A percentile compares a stretch with the other conserved stretches of the same genome.
These are phyloP conservation scores for Echinochloa phyllopogon DNA, from an alignment of 176 grass and related monocot genomes.

Conservation along the genomic window DNA sequence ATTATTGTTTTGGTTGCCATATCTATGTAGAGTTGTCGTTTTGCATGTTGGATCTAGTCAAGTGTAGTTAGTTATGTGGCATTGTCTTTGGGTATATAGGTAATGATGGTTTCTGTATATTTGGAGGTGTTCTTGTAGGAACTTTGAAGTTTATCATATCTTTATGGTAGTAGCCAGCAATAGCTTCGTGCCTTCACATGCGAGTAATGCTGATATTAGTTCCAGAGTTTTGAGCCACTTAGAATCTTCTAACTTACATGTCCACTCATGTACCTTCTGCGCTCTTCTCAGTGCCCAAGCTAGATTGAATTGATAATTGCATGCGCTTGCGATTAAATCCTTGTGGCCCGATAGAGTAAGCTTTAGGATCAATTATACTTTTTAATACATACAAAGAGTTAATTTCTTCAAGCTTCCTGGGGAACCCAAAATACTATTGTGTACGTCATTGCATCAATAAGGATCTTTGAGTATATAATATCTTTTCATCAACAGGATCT, in stretches of 20 bases:
- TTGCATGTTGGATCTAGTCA: conserved; percentile 27
- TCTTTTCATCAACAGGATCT: too few relatives aligned
- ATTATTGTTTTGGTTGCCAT: background rate
- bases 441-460: conserved; percentile 19
- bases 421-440: conserved; percentile 16
- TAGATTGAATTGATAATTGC: conserved; percentile 27
- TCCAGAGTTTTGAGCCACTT: conserved; percentile 21
- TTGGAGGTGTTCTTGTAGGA: background rate
- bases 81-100: conserved; percentile 14
- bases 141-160: conserved; percentile 12
- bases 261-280: conserved; percentile 30
- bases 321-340: conserved; percentile 29
- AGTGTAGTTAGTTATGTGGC: background rate
- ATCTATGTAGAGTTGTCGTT: background rate
- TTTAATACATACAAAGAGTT: conserved; percentile 26
- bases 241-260: conserved; percentile 14
- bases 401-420: background rate
- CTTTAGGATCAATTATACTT: conserved; percentile 25
- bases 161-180: conserved; percentile 26
- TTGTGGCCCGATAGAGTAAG: background rate
- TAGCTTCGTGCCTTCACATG: conserved; percentile 24
- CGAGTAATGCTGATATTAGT: conserved; percentile 7
- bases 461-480: conserved; percentile 29
- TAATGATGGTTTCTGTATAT: background rate
- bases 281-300: background rate